Conservation (phyloP, 1,284 basidiomycete genomes). For the Golubevia sp. region DNA sequence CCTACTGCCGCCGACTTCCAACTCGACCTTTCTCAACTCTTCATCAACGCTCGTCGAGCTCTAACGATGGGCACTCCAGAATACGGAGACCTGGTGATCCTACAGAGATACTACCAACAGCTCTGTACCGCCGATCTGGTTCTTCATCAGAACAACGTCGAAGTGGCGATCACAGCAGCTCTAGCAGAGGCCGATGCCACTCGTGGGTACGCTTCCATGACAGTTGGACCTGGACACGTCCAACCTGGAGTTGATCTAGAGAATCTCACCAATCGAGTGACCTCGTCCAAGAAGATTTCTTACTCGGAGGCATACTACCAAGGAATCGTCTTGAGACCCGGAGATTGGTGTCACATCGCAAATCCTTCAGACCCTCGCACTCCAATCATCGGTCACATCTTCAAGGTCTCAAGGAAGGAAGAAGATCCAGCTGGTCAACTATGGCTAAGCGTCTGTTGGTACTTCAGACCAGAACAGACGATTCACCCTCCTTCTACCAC, state of each 20-base stretch:
- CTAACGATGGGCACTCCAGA: conserved; percentile 28
- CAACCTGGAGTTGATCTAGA: neutral
- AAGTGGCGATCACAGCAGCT: conserved; percentile 30
- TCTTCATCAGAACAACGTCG: conserved; percentile 28
- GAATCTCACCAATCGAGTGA: neutral
- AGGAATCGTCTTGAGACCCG: conserved; percentile 36
- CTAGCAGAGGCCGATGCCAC: neutral
- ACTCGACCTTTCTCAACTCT: conserved; percentile 53
- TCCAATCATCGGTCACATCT: conserved; percentile 49
- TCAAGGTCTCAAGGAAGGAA: conserved; percentile 17
- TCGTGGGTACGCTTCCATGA: neutral
- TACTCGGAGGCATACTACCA: conserved; percentile 22
- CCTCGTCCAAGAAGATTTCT: neutral
- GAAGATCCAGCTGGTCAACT: conserved; percentile 31
- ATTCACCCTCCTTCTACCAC: conserved; percentile 31
- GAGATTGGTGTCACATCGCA: conserved; percentile 55
- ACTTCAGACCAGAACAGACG: conserved; percentile 56
- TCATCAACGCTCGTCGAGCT: conserved; percentile 41
- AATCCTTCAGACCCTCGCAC: conserved; percentile 47
- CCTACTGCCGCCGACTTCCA: conserved; percentile 39
- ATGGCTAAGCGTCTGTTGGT: conserved; percentile 53
- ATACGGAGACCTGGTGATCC: conserved; percentile 37
- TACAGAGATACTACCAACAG: conserved; percentile 51
- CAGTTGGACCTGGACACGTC: neutral
- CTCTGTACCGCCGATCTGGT: conserved; percentile 28